phyloP scores from a whole-genome alignment of 148 eudicot genomes.

The Rhododendron williamsianum region DNA sequence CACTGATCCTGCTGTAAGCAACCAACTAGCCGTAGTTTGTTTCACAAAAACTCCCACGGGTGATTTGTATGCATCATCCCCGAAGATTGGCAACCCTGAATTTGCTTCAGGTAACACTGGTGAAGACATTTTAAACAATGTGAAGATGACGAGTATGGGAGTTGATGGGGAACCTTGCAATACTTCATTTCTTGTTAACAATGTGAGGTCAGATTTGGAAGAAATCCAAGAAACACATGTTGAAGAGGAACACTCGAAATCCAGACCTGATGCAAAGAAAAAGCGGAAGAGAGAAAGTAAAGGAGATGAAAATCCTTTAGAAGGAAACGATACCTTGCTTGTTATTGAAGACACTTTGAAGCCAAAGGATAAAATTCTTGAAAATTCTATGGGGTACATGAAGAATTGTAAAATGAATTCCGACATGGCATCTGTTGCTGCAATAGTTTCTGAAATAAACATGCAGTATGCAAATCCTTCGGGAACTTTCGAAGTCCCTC shows the following conservation, averaged over 20 bases:
- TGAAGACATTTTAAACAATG: conserved; percentile 3
- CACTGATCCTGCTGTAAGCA: background rate
- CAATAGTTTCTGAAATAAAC: background rate
- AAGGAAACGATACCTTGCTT: conserved; percentile 9
- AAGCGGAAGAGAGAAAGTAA: conserved; percentile 21
- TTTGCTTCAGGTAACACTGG: background rate
- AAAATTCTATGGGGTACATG: conserved; percentile 9
- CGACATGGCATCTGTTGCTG: conserved; percentile 11
- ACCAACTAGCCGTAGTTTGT: conserved; percentile 15
- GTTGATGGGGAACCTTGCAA: conserved; percentile 12
- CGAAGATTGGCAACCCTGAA: background rate
- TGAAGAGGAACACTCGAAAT: conserved; percentile 8
- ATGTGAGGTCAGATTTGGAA: conserved; percentile 2
- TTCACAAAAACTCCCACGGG: background rate
- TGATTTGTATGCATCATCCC: background rate
- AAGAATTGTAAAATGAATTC: conserved; percentile 14
- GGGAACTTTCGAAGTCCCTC: background rate
- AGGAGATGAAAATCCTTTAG: conserved; percentile 13
- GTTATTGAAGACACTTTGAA: conserved; percentile 7
- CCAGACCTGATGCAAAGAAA: conserved; percentile 20
- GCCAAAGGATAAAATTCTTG: background rate
- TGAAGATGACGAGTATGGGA: background rate
- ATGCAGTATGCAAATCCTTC: conserved; percentile 5
- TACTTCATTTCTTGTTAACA: background rate
- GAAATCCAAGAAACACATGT: conserved; percentile 1